A percentile compares a stretch with the other conserved stretches of the same genome.
Conservation (phyloP, 305 asterid species). For the Ruellia speciosa region DNA sequence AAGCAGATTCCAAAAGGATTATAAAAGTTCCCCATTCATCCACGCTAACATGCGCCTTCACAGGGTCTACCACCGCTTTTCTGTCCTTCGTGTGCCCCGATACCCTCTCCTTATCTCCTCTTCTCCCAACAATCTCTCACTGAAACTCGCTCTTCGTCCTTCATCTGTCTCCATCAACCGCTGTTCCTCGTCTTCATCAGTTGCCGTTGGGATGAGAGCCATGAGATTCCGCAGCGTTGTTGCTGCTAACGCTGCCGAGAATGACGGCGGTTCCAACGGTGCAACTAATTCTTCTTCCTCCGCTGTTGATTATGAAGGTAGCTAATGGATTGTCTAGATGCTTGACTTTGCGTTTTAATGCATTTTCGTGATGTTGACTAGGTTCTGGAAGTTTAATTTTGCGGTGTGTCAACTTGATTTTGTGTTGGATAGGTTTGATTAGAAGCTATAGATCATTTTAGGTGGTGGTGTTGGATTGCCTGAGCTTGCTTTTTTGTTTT, state of each 20-base stretch:
- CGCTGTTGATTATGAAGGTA: constrained; percentile 43
- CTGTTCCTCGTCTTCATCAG: constrained; percentile 18
- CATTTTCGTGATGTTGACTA: constrained; percentile 1
- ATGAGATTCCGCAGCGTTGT: constrained; percentile 35
- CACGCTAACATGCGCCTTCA: constrained; percentile 45
- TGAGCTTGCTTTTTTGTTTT: constrained; percentile 6
- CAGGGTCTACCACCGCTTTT: constrained; percentile 52
- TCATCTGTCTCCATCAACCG: constrained; percentile 24
- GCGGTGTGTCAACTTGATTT: constrained; percentile 14
- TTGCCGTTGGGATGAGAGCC: constrained; percentile 22
- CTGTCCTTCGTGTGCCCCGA: constrained; percentile 34
- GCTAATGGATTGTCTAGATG: neutral
- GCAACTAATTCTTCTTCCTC: constrained; percentile 28
- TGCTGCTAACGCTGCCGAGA: constrained; percentile 37
- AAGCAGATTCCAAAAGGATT: constrained; percentile 25
- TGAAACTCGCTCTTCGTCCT: constrained; percentile 25
- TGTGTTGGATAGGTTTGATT: neutral
- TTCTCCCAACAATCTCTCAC: constrained; percentile 29
- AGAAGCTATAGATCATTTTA: neutral
- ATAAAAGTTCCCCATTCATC: neutral
- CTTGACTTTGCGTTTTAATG: neutral
- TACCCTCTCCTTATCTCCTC: constrained; percentile 29
- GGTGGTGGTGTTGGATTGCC: neutral
- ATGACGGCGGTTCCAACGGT: constrained; percentile 34
- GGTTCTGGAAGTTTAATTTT: neutral